Conservation (phyloP, 208 protist genomes). For the Leishmania mexicana region DNA sequence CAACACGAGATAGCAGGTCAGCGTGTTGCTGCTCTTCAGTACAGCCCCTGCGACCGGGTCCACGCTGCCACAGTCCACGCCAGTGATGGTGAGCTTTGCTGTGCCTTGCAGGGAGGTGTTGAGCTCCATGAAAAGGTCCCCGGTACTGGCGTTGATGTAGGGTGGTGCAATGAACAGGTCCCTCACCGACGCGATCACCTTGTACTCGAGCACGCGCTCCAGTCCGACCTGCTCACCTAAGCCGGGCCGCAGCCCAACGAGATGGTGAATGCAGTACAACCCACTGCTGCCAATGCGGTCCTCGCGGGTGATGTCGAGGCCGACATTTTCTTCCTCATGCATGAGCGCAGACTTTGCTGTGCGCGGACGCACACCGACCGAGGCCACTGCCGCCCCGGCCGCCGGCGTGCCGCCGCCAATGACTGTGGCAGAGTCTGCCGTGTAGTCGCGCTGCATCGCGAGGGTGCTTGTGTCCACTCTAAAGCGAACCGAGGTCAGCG, state of each 20-base stretch:
- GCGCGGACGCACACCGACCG: background rate
- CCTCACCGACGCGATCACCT: slow-evolving; percentile 34
- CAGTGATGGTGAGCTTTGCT: slow-evolving; percentile 39
- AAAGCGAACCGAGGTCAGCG: slow-evolving; percentile 25
- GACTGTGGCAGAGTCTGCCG: slow-evolving; percentile 8
- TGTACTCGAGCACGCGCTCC: slow-evolving; percentile 70
- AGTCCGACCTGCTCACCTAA: slow-evolving; percentile 63
- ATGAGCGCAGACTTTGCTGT: background rate
- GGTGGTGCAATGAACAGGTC: slow-evolving; percentile 49
- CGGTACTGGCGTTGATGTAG: slow-evolving; percentile 37
- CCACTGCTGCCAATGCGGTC: slow-evolving; percentile 37
- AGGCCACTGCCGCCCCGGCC: background rate
- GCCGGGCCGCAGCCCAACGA: slow-evolving; percentile 55
- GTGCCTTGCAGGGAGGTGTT: slow-evolving; percentile 58
- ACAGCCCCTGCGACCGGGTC: slow-evolving; percentile 31
- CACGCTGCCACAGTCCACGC: slow-evolving; percentile 59
- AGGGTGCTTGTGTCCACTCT: slow-evolving; percentile 38
- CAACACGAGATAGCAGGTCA: slow-evolving; percentile 35
- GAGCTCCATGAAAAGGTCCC: slow-evolving; percentile 52
- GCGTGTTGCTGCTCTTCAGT: slow-evolving; percentile 49
- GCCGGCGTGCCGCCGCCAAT: background rate
- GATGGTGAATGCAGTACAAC: slow-evolving; percentile 42
- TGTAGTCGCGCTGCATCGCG: slow-evolving; percentile 23
- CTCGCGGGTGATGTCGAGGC: slow-evolving; percentile 22
- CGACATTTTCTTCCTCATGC: slow-evolving; percentile 26